Evolutionary conservation across 2,329 filamentous ascomycete species (phyloP).

Genomic region (Colletotrichum acutatum): DNA sequence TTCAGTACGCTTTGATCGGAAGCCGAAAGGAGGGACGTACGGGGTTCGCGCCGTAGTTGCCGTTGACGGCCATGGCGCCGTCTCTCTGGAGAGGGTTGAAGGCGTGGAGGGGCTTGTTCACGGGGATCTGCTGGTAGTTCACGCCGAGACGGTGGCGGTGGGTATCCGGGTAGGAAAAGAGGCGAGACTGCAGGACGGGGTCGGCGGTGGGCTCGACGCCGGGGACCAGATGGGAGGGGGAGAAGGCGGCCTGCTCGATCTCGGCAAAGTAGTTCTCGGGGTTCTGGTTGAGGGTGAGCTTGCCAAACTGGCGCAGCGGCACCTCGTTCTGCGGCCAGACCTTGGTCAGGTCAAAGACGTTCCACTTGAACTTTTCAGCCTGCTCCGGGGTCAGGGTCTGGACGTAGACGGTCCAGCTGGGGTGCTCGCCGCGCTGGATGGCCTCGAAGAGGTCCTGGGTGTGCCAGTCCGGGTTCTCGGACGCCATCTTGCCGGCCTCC

Average conservation of each 20-base stretch:
- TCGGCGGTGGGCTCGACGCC: conserved; percentile 72
- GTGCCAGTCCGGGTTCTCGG: conserved; percentile 70
- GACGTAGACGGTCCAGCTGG: conserved; percentile 72
- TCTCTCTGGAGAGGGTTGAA: conserved; percentile 80
- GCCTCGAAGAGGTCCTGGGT: conserved; percentile 73
- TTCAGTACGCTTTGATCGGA: too few species aligned
- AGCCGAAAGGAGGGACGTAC: too few species aligned
- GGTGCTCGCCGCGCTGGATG: conserved; percentile 69
- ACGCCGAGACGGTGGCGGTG: conserved; percentile 71
- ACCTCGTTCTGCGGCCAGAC: conserved; percentile 74
- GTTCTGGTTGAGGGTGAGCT: conserved; percentile 73
- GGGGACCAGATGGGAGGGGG: conserved; percentile 71
- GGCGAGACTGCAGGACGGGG: conserved; percentile 68
- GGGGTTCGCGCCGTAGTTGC: conserved; percentile 69
- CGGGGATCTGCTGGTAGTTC: conserved; percentile 74
- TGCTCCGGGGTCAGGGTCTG: conserved; percentile 72
- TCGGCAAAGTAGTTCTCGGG: conserved; percentile 76
- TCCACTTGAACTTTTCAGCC: conserved; percentile 69
- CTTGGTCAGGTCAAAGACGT: conserved; percentile 77
- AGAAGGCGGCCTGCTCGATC: conserved; percentile 75
- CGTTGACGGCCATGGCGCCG: conserved; percentile 76
- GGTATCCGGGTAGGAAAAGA: conserved; percentile 72
- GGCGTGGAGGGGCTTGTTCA: conserved; percentile 66
- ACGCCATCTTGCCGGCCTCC: conserved; percentile 64
- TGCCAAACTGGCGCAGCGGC: conserved; percentile 70